Evolutionary conservation across 352 stramenopile genomes (phyloP).

Genomic region (Pythium biforme): DNA sequence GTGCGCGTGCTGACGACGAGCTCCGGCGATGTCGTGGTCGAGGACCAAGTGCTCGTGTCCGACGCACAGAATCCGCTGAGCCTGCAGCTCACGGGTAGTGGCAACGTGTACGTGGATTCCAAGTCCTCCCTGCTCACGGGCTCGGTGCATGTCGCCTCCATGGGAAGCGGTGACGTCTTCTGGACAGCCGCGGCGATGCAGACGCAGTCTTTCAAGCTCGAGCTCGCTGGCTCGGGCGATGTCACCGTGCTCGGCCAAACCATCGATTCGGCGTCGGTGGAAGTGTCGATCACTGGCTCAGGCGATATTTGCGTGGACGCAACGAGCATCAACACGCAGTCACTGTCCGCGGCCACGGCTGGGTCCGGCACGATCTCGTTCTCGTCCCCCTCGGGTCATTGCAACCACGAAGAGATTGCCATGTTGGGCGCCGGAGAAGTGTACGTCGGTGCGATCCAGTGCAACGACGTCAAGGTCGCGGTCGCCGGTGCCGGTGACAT

Average conservation of each 20-base stretch:
- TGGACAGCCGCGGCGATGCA: slow-evolving; percentile 6
- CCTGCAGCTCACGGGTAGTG: slow-evolving; percentile 16
- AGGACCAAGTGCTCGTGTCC: slow-evolving; percentile 22
- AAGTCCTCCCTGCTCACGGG: background rate
- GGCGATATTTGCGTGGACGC: slow-evolving; percentile 22
- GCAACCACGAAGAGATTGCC: slow-evolving; percentile 8
- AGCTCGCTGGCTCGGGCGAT: slow-evolving; percentile 18
- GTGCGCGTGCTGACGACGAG: slow-evolving; percentile 9
- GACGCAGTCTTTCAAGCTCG: slow-evolving; percentile 9
- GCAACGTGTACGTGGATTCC: slow-evolving; percentile 20
- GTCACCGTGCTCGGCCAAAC: slow-evolving; percentile 6
- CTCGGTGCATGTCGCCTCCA: background rate
- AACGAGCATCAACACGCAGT: slow-evolving; percentile 1
- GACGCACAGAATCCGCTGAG: background rate
- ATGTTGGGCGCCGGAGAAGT: slow-evolving; percentile 21
- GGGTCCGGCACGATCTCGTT: slow-evolving; percentile 23
- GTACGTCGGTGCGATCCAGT: slow-evolving; percentile 10
- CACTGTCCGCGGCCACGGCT: slow-evolving; percentile 1
- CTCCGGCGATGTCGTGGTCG: slow-evolving; percentile 21
- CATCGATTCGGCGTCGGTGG: background rate
- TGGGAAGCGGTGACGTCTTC: slow-evolving; percentile 16
- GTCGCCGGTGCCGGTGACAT: slow-evolving; percentile 18
- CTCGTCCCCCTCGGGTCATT: slow-evolving; percentile 6
- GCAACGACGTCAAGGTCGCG: slow-evolving; percentile 20
- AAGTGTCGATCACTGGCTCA: slow-evolving; percentile 20